These are phyloP conservation scores for Nothophaeocryptopus gaeumannii DNA, from an alignment of 2,329 filamentous ascomycete species.

Conservation along the genomic window DNA sequence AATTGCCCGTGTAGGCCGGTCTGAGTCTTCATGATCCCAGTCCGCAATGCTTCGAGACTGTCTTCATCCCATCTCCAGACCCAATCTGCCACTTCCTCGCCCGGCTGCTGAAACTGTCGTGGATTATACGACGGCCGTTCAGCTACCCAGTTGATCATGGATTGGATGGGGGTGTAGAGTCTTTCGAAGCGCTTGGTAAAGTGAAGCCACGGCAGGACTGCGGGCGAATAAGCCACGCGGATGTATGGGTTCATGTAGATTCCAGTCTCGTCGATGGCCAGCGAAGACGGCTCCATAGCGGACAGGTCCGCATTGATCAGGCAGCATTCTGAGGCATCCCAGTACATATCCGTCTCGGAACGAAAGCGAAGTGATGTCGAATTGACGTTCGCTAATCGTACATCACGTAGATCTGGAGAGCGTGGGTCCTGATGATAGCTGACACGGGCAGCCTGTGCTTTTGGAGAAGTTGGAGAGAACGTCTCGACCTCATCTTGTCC, in stretches of 20 bases:
- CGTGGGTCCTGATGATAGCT: slow-evolving; percentile 12
- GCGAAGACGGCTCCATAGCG: slow-evolving; percentile 25
- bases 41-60: slow-evolving; percentile 18
- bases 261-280: slow-evolving; percentile 46
- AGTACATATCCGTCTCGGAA: slow-evolving; percentile 42
- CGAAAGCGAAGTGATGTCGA: slow-evolving; percentile 40
- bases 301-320: slow-evolving; percentile 47
- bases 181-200: slow-evolving; percentile 64
- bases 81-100: slow-evolving; percentile 52
- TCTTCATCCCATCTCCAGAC: slow-evolving; percentile 49
- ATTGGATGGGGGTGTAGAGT: slow-evolving; percentile 60
- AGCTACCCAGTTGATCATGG: slow-evolving; percentile 54
- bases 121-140: slow-evolving; percentile 60
- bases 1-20: slow-evolving; percentile 13
- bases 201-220: slow-evolving; percentile 57
- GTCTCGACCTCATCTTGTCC: neutral
- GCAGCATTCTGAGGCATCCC: slow-evolving; percentile 50
- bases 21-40: slow-evolving; percentile 8
- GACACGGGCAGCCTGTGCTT: slow-evolving; percentile 6
- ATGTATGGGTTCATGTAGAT: slow-evolving; percentile 75
- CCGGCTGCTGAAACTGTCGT: slow-evolving; percentile 58
- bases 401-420: neutral
- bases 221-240: slow-evolving; percentile 64
- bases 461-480: neutral
- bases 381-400: slow-evolving; percentile 32